Percentiles rank a stretch among this genome's conserved stretches.
phyloP scores from a whole-genome alignment of 164 flowering plant genomes.

The Akebia trifoliata region DNA sequence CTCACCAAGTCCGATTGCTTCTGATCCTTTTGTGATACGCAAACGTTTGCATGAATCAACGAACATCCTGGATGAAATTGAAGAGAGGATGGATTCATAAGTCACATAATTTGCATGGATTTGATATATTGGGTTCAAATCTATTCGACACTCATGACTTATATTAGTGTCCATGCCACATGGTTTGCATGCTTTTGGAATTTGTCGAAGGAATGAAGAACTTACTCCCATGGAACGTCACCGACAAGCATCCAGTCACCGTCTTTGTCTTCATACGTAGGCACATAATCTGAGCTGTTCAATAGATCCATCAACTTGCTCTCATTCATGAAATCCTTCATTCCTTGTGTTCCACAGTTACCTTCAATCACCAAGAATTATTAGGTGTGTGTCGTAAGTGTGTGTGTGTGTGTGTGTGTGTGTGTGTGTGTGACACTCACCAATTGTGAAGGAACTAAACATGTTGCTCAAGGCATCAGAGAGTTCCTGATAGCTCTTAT shows the following conservation, averaged over 20 bases:
- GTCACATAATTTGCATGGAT: neutral
- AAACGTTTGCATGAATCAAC: slow-evolving; percentile 45
- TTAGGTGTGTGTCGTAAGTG: neutral
- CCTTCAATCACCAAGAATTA: slow-evolving; percentile 26
- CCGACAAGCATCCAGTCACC: slow-evolving; percentile 95
- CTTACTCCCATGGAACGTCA: slow-evolving; percentile 91
- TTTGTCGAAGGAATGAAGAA: slow-evolving; percentile 2
- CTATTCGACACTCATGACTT: neutral
- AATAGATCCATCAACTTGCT: slow-evolving; percentile 72
- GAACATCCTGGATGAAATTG: slow-evolving; percentile 33
- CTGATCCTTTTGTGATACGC: slow-evolving; percentile 46
- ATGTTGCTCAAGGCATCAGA: slow-evolving; percentile 61
- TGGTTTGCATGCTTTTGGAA: neutral
- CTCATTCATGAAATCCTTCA: slow-evolving; percentile 85
- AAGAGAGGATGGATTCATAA: neutral
- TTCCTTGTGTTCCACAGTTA: slow-evolving; percentile 61
- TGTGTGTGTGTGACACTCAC: slow-evolving; percentile 22
- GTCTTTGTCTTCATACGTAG: slow-evolving; percentile 82
- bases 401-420: neutral
- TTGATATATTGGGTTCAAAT: neutral
- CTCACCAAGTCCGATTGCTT: slow-evolving; percentile 45
- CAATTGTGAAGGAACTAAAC: slow-evolving; percentile 77
- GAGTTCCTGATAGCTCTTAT: slow-evolving; percentile 68
- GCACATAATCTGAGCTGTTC: slow-evolving; percentile 69
- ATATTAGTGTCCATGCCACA: neutral